Evolutionary conservation across 176 grass and related monocot genomes (phyloP).

Genomic region (Carex cristatella): DNA sequence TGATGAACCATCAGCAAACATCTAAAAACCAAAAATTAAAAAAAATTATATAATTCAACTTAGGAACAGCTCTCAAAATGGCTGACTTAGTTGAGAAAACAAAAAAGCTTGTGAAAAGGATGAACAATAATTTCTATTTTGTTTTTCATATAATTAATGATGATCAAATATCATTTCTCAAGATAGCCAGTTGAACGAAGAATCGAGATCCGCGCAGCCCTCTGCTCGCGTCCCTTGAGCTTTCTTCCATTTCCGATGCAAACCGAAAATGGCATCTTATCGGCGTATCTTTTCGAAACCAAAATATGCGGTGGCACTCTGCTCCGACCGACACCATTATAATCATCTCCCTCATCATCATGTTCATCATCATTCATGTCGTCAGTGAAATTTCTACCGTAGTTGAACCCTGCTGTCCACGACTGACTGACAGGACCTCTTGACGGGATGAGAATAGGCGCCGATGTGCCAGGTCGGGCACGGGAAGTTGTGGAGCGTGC

Average conservation of each 20-base stretch:
- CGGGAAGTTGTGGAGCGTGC: background rate
- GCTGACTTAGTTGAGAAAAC: background rate
- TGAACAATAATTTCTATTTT: background rate
- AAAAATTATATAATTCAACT: background rate
- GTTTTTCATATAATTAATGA: too few relatives aligned
- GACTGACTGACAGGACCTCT: conserved; percentile 40
- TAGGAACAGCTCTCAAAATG: background rate
- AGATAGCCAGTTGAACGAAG: conserved; percentile 85
- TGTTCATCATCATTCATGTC: background rate
- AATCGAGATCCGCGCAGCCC: conserved; percentile 43
- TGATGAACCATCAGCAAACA: background rate
- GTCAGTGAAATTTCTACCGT: background rate
- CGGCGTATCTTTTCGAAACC: background rate
- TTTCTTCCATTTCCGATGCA: conserved; percentile 68
- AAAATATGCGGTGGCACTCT: conserved; percentile 46
- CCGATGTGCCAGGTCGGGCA: background rate
- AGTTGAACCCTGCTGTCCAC: conserved; percentile 25
- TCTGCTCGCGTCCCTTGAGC: conserved; percentile 79
- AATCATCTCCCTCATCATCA: background rate
- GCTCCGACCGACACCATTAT: background rate
- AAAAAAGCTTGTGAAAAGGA: background rate
- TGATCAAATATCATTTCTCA: conserved; percentile 35
- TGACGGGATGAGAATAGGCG: conserved; percentile 26
- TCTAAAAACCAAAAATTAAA: background rate
- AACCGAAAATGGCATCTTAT: conserved; percentile 46